These are phyloP conservation scores for Apiospora kogelbergensis DNA, from an alignment of 2,329 filamentous ascomycete genomes.

Conservation along the genomic window DNA sequence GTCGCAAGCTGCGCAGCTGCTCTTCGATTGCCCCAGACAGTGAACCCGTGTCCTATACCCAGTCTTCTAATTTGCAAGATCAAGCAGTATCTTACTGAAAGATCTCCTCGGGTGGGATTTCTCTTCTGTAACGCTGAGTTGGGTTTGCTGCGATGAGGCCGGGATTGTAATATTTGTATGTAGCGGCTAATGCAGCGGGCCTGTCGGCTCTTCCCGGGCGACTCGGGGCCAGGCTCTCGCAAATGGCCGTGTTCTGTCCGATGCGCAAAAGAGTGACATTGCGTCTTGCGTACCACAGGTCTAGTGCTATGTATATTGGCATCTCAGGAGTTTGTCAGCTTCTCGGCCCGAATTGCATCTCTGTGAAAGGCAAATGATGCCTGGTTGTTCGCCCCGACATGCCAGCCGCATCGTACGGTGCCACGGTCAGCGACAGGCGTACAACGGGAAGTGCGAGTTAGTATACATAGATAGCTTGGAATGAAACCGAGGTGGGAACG, in stretches of 20 bases:
- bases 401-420: slow-evolving; percentile 4
- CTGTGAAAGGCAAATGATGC: not conserved
- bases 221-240: not conserved
- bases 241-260: not conserved
- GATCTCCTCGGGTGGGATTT: not conserved
- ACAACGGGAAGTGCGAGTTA: not conserved
- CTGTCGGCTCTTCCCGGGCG: not conserved
- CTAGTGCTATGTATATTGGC: not conserved
- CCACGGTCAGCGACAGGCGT: not conserved
- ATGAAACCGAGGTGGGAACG: slow-evolving; percentile 8
- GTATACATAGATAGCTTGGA: not conserved
- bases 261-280: not conserved
- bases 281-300: not conserved
- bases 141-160: not conserved
- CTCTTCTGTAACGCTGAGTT: not conserved
- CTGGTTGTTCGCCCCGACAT: not conserved
- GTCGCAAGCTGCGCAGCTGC: not conserved
- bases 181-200: not conserved
- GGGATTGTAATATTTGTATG: not conserved
- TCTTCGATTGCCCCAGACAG: not conserved
- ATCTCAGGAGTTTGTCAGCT: not conserved
- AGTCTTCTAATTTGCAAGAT: not conserved
- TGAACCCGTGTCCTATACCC: not conserved
- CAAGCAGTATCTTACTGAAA: too few relatives aligned
- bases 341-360: not conserved